Evolutionary conservation across 169 alveolate species (phyloP).

Genomic region (Amoebophrya sp.): DNA sequence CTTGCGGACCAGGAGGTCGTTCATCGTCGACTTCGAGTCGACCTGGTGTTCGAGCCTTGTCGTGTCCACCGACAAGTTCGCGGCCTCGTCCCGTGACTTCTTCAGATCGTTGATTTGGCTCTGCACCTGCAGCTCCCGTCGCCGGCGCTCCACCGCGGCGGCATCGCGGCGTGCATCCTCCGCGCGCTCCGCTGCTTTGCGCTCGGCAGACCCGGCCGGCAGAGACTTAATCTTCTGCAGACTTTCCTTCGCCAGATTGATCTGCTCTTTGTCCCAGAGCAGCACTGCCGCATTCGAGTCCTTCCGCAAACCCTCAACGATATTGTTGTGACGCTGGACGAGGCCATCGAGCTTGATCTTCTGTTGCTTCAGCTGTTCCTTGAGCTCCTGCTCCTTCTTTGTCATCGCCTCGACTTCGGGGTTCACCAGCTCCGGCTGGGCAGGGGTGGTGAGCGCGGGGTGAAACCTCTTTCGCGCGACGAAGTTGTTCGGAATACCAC

Average conservation of each 20-base stretch:
- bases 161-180: neutral
- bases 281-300: neutral
- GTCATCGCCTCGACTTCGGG: neutral
- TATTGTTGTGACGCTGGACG: neutral
- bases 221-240: neutral
- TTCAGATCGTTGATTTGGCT: neutral
- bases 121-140: neutral
- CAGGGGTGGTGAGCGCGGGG: too few relatives aligned
- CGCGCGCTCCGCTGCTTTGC: too few relatives aligned
- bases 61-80: neutral
- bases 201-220: too few relatives aligned
- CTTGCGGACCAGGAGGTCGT: neutral
- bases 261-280: neutral
- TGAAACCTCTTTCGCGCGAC: neutral
- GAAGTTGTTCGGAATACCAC: neutral
- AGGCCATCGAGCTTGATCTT: neutral
- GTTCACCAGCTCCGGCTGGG: too few relatives aligned
- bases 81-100: neutral
- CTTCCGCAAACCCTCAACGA: neutral
- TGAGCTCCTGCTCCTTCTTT: neutral
- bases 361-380: neutral
- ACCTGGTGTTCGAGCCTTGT: neutral
- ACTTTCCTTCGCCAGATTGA: neutral
- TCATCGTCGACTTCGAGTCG: neutral
- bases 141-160: neutral